phyloP scores from a whole-genome alignment of 148 eudicot species.

The Dysphania ambrosioides region DNA sequence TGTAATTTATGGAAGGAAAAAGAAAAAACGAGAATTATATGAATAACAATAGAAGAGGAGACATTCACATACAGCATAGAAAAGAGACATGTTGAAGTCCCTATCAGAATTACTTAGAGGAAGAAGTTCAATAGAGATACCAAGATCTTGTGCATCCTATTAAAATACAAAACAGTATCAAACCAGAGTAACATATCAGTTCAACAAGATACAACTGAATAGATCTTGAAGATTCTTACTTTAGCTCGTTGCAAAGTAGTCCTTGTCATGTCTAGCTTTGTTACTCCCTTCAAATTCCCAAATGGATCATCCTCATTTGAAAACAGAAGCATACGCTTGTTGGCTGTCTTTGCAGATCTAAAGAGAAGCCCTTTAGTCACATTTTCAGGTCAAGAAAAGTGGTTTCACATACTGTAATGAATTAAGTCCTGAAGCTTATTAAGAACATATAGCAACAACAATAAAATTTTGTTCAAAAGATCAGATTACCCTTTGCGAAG shows the following conservation, averaged over 20 bases:
- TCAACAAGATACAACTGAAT: background rate
- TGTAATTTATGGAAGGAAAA: slow-evolving; percentile 12
- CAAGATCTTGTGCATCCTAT: slow-evolving; percentile 98
- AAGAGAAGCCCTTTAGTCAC: slow-evolving; percentile 11
- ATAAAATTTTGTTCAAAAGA: background rate
- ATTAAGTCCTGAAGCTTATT: background rate
- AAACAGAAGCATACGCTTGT: slow-evolving; percentile 72
- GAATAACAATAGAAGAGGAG: slow-evolving; percentile 7
- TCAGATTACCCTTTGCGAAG: slow-evolving; percentile 78
- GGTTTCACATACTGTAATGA: slow-evolving; percentile 1
- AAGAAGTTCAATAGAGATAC: slow-evolving; percentile 82
- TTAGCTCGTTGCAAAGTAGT: slow-evolving; percentile 94
- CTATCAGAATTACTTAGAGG: slow-evolving; percentile 63
- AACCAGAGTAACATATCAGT: background rate
- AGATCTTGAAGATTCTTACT: slow-evolving; percentile 34
- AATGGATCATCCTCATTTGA: slow-evolving; percentile 98
- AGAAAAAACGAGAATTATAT: too few species aligned
- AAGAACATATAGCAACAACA: background rate
- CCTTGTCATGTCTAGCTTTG: slow-evolving; percentile 83
- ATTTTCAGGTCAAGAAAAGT: slow-evolving; percentile 6
- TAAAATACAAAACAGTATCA: slow-evolving; percentile 18
- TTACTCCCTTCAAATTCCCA: slow-evolving; percentile 74
- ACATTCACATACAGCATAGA: slow-evolving; percentile 65
- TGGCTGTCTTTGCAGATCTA: slow-evolving; percentile 85
- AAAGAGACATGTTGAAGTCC: slow-evolving; percentile 67